phyloP scores from a whole-genome alignment of 768 basidiomycete genomes.

The Kwoniella dejecticola region DNA sequence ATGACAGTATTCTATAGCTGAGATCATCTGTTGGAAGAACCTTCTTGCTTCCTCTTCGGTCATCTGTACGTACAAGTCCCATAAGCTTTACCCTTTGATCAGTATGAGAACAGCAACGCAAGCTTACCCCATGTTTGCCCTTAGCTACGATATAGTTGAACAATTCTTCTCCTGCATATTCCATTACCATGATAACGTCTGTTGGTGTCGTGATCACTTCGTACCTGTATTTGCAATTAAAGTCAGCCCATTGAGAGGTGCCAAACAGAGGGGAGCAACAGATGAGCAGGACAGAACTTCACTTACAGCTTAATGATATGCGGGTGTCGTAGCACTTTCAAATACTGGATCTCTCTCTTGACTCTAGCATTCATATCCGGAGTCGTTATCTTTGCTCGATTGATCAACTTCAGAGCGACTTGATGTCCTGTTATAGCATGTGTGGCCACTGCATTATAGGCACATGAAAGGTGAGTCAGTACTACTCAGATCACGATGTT shows the following conservation, averaged over 20 bases:
- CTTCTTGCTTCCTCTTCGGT: constrained; percentile 79
- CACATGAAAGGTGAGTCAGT: too few relatives aligned
- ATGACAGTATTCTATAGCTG: constrained; percentile 96
- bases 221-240: constrained; percentile 54
- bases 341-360: constrained; percentile 93
- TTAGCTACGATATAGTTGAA: constrained; percentile 98
- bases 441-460: constrained; percentile 69
- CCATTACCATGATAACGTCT: constrained; percentile 97
- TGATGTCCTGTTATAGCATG: constrained; percentile 93
- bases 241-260: constrained; percentile 10
- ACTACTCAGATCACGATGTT: too few relatives aligned
- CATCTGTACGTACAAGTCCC: constrained; percentile 62
- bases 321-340: constrained; percentile 87
- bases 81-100: not conserved
- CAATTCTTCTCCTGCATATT: constrained; percentile 91
- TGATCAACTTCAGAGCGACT: constrained; percentile 97
- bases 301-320: constrained; percentile 96
- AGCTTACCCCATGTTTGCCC: constrained; percentile 59
- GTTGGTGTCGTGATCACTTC: constrained; percentile 82
- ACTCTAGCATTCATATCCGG: constrained; percentile 91
- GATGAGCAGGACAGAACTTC: too few relatives aligned
- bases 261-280: not conserved
- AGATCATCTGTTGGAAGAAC: constrained; percentile 98
- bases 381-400: constrained; percentile 86
- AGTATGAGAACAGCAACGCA: not conserved